These are phyloP conservation scores for Sclerotinia minor DNA, from an alignment of 2,329 filamentous ascomycete species.

Conservation along the genomic window DNA sequence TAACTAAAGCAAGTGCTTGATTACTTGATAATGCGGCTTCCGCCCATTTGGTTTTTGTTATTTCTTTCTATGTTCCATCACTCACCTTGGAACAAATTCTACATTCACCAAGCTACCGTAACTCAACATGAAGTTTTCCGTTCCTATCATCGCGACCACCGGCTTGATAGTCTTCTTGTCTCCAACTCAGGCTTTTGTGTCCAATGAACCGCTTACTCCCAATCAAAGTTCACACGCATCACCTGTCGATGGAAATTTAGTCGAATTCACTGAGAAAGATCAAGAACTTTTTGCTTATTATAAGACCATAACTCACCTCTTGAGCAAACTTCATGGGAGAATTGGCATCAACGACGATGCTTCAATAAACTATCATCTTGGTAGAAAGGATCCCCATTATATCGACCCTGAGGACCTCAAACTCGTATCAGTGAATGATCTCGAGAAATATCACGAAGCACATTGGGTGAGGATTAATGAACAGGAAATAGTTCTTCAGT, in stretches of 20 bases:
- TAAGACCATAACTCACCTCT: background rate
- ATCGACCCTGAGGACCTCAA: conserved; percentile 24
- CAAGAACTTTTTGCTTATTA: conserved; percentile 10
- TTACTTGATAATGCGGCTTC: background rate
- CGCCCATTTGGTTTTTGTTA: background rate
- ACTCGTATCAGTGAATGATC: conserved; percentile 9
- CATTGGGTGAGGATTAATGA: conserved; percentile 18
- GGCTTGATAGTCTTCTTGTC: background rate
- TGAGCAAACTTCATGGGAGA: conserved; percentile 23
- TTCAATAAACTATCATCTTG: background rate
- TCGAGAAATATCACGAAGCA: background rate
- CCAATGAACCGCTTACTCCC: background rate
- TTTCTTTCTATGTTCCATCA: background rate
- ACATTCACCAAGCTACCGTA: background rate
- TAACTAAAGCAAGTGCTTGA: background rate
- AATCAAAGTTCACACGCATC: background rate
- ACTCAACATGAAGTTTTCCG: background rate
- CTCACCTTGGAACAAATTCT: background rate
- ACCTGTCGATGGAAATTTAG: background rate
- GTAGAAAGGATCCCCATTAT: background rate
- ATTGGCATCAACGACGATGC: conserved; percentile 23
- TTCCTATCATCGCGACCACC: background rate
- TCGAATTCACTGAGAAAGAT: conserved; percentile 7
- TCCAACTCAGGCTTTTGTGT: background rate
- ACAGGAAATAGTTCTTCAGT: conserved; percentile 15